These are phyloP conservation scores for Arthroderma sp. DNA, from an alignment of 2,329 filamentous ascomycete species.

Conservation along the genomic window DNA sequence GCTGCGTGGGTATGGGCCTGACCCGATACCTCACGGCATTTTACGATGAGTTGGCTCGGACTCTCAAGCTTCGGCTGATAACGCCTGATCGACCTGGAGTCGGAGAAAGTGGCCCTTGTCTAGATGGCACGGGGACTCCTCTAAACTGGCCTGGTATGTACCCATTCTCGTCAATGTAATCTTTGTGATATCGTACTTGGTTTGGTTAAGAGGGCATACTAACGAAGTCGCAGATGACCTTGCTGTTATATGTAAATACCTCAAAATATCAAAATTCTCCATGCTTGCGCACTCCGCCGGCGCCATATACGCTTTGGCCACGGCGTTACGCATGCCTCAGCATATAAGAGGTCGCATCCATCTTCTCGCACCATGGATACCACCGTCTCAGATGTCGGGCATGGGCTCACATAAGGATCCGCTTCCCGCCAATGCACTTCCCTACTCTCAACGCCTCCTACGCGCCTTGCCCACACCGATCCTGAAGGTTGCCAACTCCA, in stretches of 20 bases:
- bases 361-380: conserved; percentile 91
- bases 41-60: conserved; percentile 87
- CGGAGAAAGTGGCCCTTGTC: conserved; percentile 76
- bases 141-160: conserved; percentile 81
- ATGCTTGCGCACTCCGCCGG: conserved; percentile 92
- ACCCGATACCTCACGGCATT: conserved; percentile 94
- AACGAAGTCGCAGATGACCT: conserved; percentile 53
- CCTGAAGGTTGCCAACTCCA: conserved; percentile 86
- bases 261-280: conserved; percentile 92
- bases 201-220: conserved; percentile 6
- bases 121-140: conserved; percentile 70
- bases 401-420: conserved; percentile 61
- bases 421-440: conserved; percentile 68
- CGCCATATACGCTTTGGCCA: conserved; percentile 94
- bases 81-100: conserved; percentile 90
- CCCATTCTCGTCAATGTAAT: neutral
- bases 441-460: conserved; percentile 81
- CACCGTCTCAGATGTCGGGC: conserved; percentile 79
- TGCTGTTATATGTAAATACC: conserved; percentile 77
- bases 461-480: conserved; percentile 81
- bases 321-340: conserved; percentile 87
- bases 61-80: conserved; percentile 77
- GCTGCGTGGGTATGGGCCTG: conserved; percentile 94
- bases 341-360: conserved; percentile 91
- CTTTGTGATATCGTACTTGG: neutral